phyloP scores from a whole-genome alignment of 2,329 filamentous ascomycete genomes.

The Cladorrhinum sp. region DNA sequence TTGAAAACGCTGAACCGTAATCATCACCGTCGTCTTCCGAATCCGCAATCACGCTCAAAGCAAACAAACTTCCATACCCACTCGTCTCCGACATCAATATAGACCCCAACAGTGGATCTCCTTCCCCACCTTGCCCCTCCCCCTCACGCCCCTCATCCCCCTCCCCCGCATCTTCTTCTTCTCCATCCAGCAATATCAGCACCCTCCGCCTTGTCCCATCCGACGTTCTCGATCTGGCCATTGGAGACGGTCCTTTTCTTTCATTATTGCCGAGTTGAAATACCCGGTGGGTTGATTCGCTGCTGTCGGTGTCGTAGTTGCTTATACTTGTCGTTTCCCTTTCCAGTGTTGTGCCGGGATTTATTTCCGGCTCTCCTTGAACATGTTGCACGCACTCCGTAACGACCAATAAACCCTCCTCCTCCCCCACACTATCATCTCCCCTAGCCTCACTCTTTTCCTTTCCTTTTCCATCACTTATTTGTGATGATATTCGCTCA shows the following conservation, averaged over 20 bases:
- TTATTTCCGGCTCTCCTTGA: no score
- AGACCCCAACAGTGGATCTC: neutral
- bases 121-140: neutral
- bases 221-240: no score
- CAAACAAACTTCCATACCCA: slow-evolving; percentile 4
- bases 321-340: no score
- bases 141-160: neutral
- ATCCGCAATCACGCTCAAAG: neutral
- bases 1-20: neutral
- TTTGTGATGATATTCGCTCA: neutral
- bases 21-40: neutral
- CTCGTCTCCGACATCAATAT: neutral
- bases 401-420: neutral
- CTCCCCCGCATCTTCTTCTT: neutral
- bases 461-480: neutral
- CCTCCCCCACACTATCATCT: neutral
- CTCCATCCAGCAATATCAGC: no score
- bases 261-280: no score
- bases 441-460: neutral
- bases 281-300: no score
- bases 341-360: no score
- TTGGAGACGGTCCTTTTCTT: neutral
- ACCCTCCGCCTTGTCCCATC: no score
- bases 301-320: no score
- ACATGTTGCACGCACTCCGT: neutral